These are phyloP conservation scores for Eucommia ulmoides DNA, from an alignment of 257 asterid genomes.

Conservation along the genomic window DNA sequence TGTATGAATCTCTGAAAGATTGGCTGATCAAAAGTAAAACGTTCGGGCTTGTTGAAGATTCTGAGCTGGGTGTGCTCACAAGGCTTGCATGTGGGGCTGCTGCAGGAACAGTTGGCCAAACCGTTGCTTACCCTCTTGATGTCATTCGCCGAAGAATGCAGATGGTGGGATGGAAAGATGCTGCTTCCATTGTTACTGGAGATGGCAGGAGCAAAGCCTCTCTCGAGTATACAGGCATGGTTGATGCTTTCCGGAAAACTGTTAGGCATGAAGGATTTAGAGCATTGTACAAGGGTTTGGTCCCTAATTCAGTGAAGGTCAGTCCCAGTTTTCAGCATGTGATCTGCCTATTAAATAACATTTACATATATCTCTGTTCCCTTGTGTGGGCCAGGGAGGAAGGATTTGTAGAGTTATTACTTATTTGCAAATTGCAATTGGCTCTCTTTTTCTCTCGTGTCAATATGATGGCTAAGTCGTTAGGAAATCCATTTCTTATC, in stretches of 20 bases:
- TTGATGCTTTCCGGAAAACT: slow-evolving; percentile 93
- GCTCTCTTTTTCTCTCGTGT: too few relatives aligned
- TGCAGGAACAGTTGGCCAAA: slow-evolving; percentile 97
- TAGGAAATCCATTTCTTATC: too few relatives aligned
- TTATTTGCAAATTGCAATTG: too few relatives aligned
- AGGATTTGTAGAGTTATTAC: too few relatives aligned
- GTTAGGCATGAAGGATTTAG: slow-evolving; percentile 75
- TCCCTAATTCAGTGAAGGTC: slow-evolving; percentile 97
- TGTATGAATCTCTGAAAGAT: slow-evolving; percentile 91
- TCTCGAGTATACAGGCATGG: slow-evolving; percentile 79
- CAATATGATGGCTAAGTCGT: too few relatives aligned
- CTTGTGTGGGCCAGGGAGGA: too few relatives aligned
- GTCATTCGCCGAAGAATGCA: slow-evolving; percentile 97
- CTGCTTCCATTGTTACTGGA: slow-evolving; percentile 68
- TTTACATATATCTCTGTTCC: too few relatives aligned
- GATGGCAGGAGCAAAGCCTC: slow-evolving; percentile 62
- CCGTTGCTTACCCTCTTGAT: slow-evolving; percentile 95
- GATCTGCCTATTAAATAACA: neutral
- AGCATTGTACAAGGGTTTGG: slow-evolving; percentile 94
- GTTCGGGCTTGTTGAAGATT: slow-evolving; percentile 58
- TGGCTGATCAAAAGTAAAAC: slow-evolving; percentile 60
- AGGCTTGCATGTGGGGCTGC: slow-evolving; percentile 93
- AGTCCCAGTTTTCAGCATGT: slow-evolving; percentile 11
- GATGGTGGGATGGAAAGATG: slow-evolving; percentile 97
- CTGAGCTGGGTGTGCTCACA: slow-evolving; percentile 71